Percentiles rank a stretch among this genome's conserved stretches.
phyloP scores from a whole-genome alignment of 139 green algal genomes.

The Tetraselmis striata region DNA sequence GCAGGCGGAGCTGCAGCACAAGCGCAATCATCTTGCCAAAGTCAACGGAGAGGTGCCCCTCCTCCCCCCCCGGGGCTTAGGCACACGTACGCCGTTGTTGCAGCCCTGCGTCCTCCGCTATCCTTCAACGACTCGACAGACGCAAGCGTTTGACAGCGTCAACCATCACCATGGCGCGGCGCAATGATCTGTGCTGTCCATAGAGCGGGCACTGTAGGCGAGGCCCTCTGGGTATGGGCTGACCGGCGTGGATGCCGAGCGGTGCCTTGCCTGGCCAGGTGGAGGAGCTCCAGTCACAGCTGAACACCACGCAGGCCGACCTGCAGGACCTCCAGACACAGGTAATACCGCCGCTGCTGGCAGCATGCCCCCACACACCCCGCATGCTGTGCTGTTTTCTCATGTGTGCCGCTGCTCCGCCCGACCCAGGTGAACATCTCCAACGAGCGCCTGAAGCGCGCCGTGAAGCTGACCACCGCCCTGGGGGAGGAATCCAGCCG shows the following conservation, averaged over 20 bases:
- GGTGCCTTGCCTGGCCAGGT: too few species aligned
- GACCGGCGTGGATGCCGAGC: too few species aligned
- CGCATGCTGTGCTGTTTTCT: too few species aligned
- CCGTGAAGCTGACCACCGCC: slow-evolving; percentile 67
- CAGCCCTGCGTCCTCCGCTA: too few species aligned
- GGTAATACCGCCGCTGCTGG: background rate
- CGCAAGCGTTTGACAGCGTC: too few species aligned
- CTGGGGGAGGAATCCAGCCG: slow-evolving; percentile 69
- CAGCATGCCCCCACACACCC: background rate
- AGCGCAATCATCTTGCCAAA: background rate
- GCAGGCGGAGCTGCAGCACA: slow-evolving; percentile 35
- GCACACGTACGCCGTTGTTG: too few species aligned
- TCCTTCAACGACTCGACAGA: too few species aligned
- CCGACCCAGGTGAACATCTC: slow-evolving; percentile 18
- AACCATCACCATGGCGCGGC: too few species aligned
- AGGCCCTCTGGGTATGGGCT: too few species aligned
- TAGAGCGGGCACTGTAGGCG: too few species aligned
- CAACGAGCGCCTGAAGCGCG: slow-evolving; percentile 55
- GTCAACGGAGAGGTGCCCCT: background rate
- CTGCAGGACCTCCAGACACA: background rate
- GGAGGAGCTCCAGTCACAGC: background rate
- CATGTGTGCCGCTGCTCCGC: background rate
- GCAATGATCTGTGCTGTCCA: too few species aligned
- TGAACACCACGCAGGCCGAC: background rate
- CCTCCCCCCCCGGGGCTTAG: too few species aligned